Conservation (phyloP, 768 basidiomycete genomes). For the Boletus bicolor region DNA sequence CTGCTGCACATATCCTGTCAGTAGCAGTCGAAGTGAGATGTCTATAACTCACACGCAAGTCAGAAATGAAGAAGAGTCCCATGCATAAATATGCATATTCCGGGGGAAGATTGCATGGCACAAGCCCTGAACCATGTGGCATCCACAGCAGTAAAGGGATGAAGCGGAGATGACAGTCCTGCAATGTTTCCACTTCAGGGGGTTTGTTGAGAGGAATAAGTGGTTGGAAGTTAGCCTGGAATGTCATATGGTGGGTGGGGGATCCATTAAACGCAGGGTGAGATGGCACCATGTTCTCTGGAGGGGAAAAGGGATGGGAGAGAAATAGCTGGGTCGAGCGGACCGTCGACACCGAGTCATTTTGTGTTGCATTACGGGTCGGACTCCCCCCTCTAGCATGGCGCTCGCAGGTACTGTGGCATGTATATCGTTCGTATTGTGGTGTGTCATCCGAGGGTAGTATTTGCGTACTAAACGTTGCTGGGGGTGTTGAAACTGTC, state of each 20-base stretch:
- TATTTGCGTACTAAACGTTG: not conserved
- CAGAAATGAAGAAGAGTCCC: conserved; percentile 45
- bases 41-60: conserved; percentile 34
- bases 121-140: conserved; percentile 31
- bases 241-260: not conserved
- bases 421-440: not conserved
- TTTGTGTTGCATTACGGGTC: not conserved
- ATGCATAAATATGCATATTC: conserved; percentile 44
- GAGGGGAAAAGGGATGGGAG: not conserved
- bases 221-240: not conserved
- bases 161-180: conserved; percentile 38
- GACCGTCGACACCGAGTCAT: not conserved
- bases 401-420: not conserved
- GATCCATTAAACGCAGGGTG: not conserved
- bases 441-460: not conserved
- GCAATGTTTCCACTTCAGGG: conserved; percentile 40
- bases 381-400: not conserved
- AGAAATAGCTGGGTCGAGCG: not conserved
- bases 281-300: not conserved
- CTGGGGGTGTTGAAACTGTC: not conserved
- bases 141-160: conserved; percentile 43
- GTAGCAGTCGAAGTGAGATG: not conserved
- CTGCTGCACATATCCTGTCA: conserved; percentile 17
- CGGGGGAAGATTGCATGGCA: conserved; percentile 25
- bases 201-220: conserved; percentile 34